A percentile compares a stretch with the other conserved stretches of the same genome.
Conservation (phyloP, 2,329 filamentous ascomycete species). For the Fusarium armeniacum region DNA sequence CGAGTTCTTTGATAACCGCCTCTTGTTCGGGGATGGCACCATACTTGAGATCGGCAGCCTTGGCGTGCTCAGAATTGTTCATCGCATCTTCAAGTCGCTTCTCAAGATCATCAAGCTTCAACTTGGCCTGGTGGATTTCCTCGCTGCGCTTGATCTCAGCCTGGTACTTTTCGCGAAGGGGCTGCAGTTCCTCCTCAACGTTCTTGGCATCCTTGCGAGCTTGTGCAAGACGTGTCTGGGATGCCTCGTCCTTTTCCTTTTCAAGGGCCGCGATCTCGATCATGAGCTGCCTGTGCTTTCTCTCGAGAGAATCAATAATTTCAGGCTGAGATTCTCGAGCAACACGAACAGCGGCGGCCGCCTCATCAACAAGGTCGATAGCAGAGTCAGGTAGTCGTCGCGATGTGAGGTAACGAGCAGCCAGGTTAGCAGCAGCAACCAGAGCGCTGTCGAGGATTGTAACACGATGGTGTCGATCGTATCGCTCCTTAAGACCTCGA, state of each 20-base stretch:
- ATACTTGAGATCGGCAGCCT: constrained; percentile 94
- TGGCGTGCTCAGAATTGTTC: constrained; percentile 84
- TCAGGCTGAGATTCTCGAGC: constrained; percentile 97
- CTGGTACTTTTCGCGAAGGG: constrained; percentile 95
- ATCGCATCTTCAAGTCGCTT: constrained; percentile 95
- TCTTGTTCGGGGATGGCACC: constrained; percentile 97
- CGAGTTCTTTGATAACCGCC: constrained; percentile 81
- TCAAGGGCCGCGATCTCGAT: constrained; percentile 97
- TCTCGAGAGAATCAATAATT: constrained; percentile 93
- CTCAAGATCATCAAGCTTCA: constrained; percentile 92
- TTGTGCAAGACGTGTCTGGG: constrained; percentile 82
- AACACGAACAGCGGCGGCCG: constrained; percentile 94
- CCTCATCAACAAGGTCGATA: constrained; percentile 96
- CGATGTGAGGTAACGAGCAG: constrained; percentile 91
- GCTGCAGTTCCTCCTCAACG: constrained; percentile 91
- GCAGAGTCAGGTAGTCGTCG: constrained; percentile 95
- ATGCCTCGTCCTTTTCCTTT: constrained; percentile 94
- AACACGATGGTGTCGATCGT: constrained; percentile 98
- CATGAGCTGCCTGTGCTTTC: constrained; percentile 88
- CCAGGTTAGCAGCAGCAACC: constrained; percentile 90
- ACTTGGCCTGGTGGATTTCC: constrained; percentile 92
- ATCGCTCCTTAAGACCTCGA: constrained; percentile 97
- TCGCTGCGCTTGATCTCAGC: constrained; percentile 91
- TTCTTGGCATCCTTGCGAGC: constrained; percentile 94
- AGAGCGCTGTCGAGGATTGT: constrained; percentile 95